These are phyloP conservation scores for Ambrosia trifida DNA, from an alignment of 129 eudicot species.

Conservation along the genomic window DNA sequence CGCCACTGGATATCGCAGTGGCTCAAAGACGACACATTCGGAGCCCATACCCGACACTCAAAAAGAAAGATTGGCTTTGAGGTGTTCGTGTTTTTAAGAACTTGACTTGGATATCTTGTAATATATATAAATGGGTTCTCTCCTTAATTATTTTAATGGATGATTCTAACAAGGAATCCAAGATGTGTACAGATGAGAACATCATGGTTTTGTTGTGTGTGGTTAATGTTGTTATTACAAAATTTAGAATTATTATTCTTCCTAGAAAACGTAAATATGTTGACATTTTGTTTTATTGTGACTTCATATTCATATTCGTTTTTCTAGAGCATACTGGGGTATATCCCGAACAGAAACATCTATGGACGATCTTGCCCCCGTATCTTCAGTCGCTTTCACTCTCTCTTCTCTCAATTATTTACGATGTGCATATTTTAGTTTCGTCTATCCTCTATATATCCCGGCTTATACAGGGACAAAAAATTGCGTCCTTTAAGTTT, in stretches of 20 bases:
- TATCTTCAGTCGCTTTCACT: background rate
- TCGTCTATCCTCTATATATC: no score
- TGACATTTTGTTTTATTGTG: constrained; percentile 40
- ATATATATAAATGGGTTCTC: background rate
- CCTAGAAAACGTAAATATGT: constrained; percentile 25
- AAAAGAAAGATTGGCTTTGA: background rate
- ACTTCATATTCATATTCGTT: constrained; percentile 26
- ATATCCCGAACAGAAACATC: background rate
- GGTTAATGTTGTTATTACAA: constrained; percentile 11
- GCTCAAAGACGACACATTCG: constrained; percentile 30
- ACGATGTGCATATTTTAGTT: no score
- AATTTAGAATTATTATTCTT: constrained; percentile 5
- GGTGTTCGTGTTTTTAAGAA: constrained; percentile 12
- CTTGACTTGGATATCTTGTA: background rate
- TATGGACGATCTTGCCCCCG: background rate
- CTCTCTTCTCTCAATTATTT: background rate
- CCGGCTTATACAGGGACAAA: no score
- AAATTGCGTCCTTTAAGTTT: no score
- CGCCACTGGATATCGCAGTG: constrained; percentile 53
- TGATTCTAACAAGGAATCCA: background rate
- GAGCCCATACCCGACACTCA: constrained; percentile 52
- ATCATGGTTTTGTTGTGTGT: constrained; percentile 25
- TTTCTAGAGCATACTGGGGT: background rate
- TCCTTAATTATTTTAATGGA: constrained; percentile 2
- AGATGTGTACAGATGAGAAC: constrained; percentile 36